Percentiles rank a stretch among this genome's conserved stretches.
Evolutionary conservation across 2,329 filamentous ascomycete species (phyloP).

Genomic region (Claviceps digitariae): DNA sequence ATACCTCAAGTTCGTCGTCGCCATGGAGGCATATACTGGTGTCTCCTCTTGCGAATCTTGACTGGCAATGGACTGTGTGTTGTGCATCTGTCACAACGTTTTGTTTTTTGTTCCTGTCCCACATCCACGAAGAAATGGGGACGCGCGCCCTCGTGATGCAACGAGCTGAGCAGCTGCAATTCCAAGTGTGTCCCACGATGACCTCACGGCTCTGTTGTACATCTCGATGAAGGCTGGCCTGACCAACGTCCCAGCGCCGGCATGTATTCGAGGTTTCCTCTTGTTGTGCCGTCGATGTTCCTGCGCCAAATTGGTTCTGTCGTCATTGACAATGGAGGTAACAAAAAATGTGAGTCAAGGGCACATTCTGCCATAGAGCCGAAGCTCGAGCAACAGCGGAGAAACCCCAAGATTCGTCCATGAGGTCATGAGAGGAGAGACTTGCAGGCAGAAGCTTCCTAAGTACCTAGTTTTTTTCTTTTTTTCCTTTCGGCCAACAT

Average conservation of each 20-base stretch:
- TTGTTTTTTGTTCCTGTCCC: not conserved
- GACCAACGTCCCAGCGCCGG: not conserved
- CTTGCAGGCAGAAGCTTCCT: not conserved
- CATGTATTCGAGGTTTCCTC: not conserved
- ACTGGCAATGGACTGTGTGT: not conserved
- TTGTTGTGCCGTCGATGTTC: not conserved
- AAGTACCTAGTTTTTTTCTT: not conserved
- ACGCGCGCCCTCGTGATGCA: too few relatives aligned
- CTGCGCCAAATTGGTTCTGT: not conserved
- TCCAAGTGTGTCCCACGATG: not conserved
- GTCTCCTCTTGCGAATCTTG: not conserved
- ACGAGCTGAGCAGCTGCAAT: not conserved
- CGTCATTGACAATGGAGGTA: not conserved
- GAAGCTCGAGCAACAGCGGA: not conserved
- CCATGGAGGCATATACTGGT: not conserved
- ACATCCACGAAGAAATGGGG: not conserved
- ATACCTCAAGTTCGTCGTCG: not conserved
- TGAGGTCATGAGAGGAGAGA: not conserved
- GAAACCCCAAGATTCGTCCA: not conserved
- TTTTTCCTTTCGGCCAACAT: not conserved
- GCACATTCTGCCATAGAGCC: not conserved
- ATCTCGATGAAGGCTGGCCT: not conserved
- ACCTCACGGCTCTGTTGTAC: not conserved
- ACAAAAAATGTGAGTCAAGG: not conserved
- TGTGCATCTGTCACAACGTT: not conserved